These are phyloP conservation scores for Funneliformis mosseae DNA, from an alignment of 192 early-diverging fungal species.

Conservation along the genomic window DNA sequence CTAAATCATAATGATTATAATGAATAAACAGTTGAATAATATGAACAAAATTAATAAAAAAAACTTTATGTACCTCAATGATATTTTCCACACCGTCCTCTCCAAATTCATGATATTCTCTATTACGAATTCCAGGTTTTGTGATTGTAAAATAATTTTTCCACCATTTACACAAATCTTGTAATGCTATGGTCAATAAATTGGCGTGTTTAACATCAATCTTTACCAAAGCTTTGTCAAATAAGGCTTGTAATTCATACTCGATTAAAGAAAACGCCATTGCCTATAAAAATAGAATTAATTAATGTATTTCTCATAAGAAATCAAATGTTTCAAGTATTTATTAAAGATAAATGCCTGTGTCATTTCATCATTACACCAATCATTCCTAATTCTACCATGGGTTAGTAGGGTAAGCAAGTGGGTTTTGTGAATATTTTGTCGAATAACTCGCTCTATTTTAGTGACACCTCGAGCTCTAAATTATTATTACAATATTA, in stretches of 20 bases:
- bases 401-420: slow-evolving; percentile 57
- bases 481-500: neutral
- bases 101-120: slow-evolving; percentile 38
- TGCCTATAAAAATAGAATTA: slow-evolving; percentile 19
- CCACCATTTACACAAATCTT: slow-evolving; percentile 46
- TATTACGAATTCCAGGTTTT: slow-evolving; percentile 38
- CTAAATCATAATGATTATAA: neutral
- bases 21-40: neutral
- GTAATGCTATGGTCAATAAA: slow-evolving; percentile 27
- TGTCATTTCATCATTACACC: slow-evolving; percentile 52
- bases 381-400: slow-evolving; percentile 57
- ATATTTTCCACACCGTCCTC: slow-evolving; percentile 1
- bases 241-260: slow-evolving; percentile 37
- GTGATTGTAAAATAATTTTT: slow-evolving; percentile 42
- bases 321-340: neutral
- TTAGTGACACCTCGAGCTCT: slow-evolving; percentile 52
- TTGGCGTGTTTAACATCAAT: slow-evolving; percentile 33
- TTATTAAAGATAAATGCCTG: slow-evolving; percentile 39
- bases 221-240: slow-evolving; percentile 27
- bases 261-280: slow-evolving; percentile 8
- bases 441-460: slow-evolving; percentile 53
- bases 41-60: neutral
- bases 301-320: neutral
- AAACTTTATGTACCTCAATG: neutral
- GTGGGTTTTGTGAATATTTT: slow-evolving; percentile 64